Base-by-base conservation (phyloP, 2,329 filamentous ascomycete genomes). In the Hypocrella siamensis region DNA sequence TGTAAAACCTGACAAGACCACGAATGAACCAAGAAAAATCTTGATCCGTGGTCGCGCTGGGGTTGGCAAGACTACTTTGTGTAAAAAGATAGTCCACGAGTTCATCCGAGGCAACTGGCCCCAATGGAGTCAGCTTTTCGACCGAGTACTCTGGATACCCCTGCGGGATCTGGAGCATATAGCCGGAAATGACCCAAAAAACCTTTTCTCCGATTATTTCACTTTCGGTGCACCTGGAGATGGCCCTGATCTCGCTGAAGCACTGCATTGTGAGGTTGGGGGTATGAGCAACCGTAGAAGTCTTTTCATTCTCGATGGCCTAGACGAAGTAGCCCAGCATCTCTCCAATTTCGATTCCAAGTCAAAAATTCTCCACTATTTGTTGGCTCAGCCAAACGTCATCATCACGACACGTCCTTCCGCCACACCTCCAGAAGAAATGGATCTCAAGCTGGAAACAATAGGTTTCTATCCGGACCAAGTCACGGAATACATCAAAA, bases 251-350 rank as follows among this genome's bases (percentile, higher is more conserved):
- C 36, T 46, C 14, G 40, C 44, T 25, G 28, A 31, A 28, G 37
- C 35, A 36, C 28, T 51, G 25, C 8, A 22, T 7, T 31, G 25
- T 17, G 19, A 36, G 16, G 27, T 28, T 30, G 34, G 39, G 12
- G 16, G 31, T n/a, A 16, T 22, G 7, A 28, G 25, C 7, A 34
- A 33, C 3, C 19, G 17, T 19, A 25, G 32, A 31, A 57, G 48
- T 14, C 41, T 63, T 1, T 57, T 60, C 28, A 28, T 61, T 11
- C 47, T 63, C 10, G 58, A 63, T 38, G 59, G 59, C 5, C 34
- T 61, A 10, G 60, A 63, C 32, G 59, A 64, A 47, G 40, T 61
- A 8, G 46, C 42, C 2, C 29, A 43, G 26, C 40, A 42, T 6
- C 28, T 48, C 17, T 25, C 7, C 3, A 5, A 15, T 3, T 15